A percentile compares a stretch with the other conserved stretches of the same genome.
phyloP scores from a whole-genome alignment of 1,284 basidiomycete species.

The Sporisorium exsertum region DNA sequence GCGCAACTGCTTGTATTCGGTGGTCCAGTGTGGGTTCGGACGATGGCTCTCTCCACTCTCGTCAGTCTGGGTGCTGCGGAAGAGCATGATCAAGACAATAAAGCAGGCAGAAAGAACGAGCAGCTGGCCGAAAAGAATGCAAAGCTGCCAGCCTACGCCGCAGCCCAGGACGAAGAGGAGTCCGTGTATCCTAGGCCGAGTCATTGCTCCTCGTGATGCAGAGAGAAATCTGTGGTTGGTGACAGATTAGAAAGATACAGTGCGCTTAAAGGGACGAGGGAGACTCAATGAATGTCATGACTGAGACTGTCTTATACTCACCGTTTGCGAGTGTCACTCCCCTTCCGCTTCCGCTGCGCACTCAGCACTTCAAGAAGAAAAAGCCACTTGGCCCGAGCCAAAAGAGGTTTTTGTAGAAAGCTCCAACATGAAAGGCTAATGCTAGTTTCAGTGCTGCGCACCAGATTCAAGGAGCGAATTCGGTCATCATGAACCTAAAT shows the following conservation, averaged over 20 bases:
- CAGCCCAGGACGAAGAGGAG: slow-evolving; percentile 12
- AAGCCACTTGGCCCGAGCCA: neutral
- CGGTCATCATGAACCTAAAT: neutral
- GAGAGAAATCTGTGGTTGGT: neutral
- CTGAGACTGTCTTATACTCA: too few relatives aligned
- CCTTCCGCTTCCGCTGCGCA: neutral
- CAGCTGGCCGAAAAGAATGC: slow-evolving; percentile 6
- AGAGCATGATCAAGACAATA: neutral
- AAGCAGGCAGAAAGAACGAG: neutral
- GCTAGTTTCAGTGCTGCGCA: neutral
- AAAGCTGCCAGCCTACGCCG: slow-evolving; percentile 7
- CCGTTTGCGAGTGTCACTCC: neutral
- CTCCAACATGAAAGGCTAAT: neutral
- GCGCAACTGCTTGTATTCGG: neutral
- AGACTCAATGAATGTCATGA: neutral
- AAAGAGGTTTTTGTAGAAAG: slow-evolving; percentile 2
- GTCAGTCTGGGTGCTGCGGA: neutral
- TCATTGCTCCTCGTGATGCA: neutral
- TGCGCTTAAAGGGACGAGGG: neutral
- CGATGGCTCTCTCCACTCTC: neutral
- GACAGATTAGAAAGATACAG: neutral
- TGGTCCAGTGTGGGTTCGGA: neutral
- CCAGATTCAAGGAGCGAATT: neutral
- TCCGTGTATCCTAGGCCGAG: neutral
- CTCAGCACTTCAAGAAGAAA: neutral